phyloP scores from a whole-genome alignment of 1,284 basidiomycete species.

The Moniliophthora roreri region DNA sequence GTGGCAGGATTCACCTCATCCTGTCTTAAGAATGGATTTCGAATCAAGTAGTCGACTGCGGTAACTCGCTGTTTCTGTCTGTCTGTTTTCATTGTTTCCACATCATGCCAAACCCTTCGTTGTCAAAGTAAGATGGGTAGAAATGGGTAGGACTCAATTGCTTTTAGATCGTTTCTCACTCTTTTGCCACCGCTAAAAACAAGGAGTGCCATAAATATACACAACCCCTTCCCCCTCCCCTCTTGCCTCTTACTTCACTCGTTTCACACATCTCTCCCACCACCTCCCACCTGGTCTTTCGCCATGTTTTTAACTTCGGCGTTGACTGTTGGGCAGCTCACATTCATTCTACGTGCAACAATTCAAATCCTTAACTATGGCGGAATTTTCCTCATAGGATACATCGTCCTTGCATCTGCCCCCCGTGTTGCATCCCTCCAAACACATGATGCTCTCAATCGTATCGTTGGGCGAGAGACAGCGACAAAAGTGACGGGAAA shows the following conservation, averaged over 20 bases:
- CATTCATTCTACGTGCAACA: slow-evolving; percentile 22
- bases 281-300: background rate
- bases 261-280: background rate
- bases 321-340: slow-evolving; percentile 21
- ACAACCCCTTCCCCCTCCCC: background rate
- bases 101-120: too few species aligned
- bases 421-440: slow-evolving; percentile 20
- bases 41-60: too few species aligned
- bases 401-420: slow-evolving; percentile 20
- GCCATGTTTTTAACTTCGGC: slow-evolving; percentile 10
- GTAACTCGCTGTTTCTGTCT: too few species aligned
- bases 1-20: too few species aligned
- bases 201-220: background rate
- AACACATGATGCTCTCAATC: slow-evolving; percentile 24
- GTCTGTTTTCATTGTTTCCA: too few species aligned
- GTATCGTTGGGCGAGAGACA: slow-evolving; percentile 18
- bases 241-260: background rate
- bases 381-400: slow-evolving; percentile 20
- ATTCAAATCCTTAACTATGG: slow-evolving; percentile 22
- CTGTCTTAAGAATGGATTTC: too few species aligned
- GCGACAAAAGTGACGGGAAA: slow-evolving; percentile 13
- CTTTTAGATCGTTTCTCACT: background rate
- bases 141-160: background rate
- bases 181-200: too few species aligned
- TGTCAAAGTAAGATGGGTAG: too few species aligned